Conservation (phyloP, 202 grass and related monocot genomes). For the Panicum hallii region DNA sequence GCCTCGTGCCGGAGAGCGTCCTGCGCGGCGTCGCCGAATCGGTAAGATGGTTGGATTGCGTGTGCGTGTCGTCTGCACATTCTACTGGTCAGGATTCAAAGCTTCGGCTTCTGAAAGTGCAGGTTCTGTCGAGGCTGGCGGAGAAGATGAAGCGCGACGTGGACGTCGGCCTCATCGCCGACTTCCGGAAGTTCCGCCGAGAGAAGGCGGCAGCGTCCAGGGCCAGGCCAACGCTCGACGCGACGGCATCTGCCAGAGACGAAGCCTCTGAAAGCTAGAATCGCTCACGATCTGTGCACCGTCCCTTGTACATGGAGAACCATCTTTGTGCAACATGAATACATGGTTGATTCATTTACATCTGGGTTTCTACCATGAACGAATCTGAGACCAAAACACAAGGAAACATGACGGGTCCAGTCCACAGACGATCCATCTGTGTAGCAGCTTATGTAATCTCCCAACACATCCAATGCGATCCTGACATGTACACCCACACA, state of each 20-base stretch:
- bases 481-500: conserved; percentile 29
- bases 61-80: not conserved
- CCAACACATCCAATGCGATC: not conserved
- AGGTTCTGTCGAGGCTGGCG: conserved; percentile 66
- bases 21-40: conserved; percentile 67
- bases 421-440: not conserved
- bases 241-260: not conserved
- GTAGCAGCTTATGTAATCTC: conserved; percentile 14
- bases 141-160: conserved; percentile 83
- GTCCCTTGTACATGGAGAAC: not conserved
- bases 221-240: conserved; percentile 23
- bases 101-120: not conserved
- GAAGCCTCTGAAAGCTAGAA: not conserved
- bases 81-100: too few relatives aligned
- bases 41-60: conserved; percentile 3
- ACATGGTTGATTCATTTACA: conserved; percentile 8
- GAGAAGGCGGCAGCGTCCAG: conserved; percentile 50
- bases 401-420: not conserved
- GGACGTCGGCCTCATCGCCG: conserved; percentile 61
- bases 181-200: conserved; percentile 61
- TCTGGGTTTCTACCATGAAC: not conserved
- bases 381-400: not conserved
- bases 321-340: not conserved
- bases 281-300: not conserved
- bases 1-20: conserved; percentile 56